These are phyloP conservation scores for Vitis hybrid DNA, from an alignment of 177 flowering plant species.

Conservation along the genomic window DNA sequence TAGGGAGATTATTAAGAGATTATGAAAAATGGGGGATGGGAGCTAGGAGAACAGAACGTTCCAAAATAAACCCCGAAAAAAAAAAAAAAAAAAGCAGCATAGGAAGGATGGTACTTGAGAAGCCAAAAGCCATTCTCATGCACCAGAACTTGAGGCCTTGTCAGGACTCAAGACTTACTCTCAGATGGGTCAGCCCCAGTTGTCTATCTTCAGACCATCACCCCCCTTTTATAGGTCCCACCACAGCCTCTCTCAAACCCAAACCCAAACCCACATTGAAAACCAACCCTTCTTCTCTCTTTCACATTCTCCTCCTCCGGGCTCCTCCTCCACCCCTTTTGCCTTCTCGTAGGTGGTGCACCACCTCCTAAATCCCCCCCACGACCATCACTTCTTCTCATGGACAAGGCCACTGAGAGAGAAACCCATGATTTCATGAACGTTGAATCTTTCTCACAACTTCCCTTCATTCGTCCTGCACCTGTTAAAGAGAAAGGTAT, in stretches of 20 bases:
- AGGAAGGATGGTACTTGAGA: slow-evolving; percentile 28
- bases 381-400: slow-evolving; percentile 3
- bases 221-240: slow-evolving; percentile 19
- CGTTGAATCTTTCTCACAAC: slow-evolving; percentile 93
- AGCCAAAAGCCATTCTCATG: slow-evolving; percentile 25
- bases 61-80: not conserved
- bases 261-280: slow-evolving; percentile 2
- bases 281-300: not conserved
- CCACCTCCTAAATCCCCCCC: not conserved
- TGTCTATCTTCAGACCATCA: slow-evolving; percentile 14
- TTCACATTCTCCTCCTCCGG: not conserved
- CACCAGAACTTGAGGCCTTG: slow-evolving; percentile 34
- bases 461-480: slow-evolving; percentile 86
- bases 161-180: slow-evolving; percentile 51
- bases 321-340: not conserved
- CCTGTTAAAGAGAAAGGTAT: slow-evolving; percentile 55
- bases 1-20: too few species aligned
- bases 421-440: slow-evolving; percentile 93
- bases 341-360: not conserved
- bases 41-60: not conserved
- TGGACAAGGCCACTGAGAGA: slow-evolving; percentile 52
- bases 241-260: not conserved
- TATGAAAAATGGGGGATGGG: not conserved
- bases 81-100: not conserved
- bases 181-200: slow-evolving; percentile 33